phyloP scores from a whole-genome alignment of 768 basidiomycete genomes.

The Podaxis carcinomalis region DNA sequence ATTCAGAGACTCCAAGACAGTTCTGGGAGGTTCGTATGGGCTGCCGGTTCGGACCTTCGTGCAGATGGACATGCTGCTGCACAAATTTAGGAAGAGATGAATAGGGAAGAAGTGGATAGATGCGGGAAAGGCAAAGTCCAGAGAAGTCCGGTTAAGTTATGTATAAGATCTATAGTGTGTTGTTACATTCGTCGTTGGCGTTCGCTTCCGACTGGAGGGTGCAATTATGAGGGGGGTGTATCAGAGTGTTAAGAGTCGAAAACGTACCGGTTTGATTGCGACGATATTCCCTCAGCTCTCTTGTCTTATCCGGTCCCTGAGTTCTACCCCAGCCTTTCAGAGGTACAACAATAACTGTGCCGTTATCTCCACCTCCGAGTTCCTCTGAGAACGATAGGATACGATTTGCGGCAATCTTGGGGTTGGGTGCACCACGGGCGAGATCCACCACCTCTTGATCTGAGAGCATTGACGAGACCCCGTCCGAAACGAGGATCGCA shows the following conservation, averaged over 20 bases:
- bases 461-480: constrained; percentile 84
- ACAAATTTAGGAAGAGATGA: constrained; percentile 53
- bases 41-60: constrained; percentile 87
- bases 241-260: neutral
- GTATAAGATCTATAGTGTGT: neutral
- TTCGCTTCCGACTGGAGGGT: constrained; percentile 51
- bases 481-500: constrained; percentile 88
- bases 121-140: neutral
- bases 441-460: constrained; percentile 96
- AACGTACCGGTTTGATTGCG: constrained; percentile 55
- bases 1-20: constrained; percentile 74
- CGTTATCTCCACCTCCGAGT: constrained; percentile 85
- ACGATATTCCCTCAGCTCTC: constrained; percentile 79
- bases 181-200: constrained; percentile 63
- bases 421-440: constrained; percentile 64
- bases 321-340: constrained; percentile 89
- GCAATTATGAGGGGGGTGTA: neutral
- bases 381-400: constrained; percentile 88
- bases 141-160: neutral
- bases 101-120: constrained; percentile 12
- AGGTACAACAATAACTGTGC: constrained; percentile 87
- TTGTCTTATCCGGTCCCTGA: constrained; percentile 75
- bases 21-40: constrained; percentile 82
- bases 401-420: constrained; percentile 74
- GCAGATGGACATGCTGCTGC: constrained; percentile 85